Base-by-base conservation (phyloP, 2,329 filamentous ascomycete species). In the Fusarium aywerte region DNA sequence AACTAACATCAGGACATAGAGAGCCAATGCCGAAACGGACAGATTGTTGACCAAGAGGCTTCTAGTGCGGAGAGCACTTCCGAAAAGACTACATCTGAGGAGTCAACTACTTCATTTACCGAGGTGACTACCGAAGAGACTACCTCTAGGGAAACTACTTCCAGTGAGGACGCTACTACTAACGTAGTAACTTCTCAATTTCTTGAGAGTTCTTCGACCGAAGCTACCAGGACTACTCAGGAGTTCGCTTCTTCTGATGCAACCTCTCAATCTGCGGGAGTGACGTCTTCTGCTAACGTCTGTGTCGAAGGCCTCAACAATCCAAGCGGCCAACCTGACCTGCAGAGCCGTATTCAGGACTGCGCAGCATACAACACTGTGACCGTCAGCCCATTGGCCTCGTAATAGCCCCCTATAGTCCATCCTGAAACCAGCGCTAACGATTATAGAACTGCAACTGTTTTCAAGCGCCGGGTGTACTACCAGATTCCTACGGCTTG, bases 381-480 rank as follows among this genome's bases (percentile, higher is more conserved):
- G 12, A 67, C 64, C 3, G 62, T 67, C 32, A 67, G 62, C 58
- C 64, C 64, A 12, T 58, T 50, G 15, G 33, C 62, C 1, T 35
- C 55, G 64, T 67, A 56, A 58, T 31, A n/a, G 0, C 4, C 9
- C 18, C 15, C 3, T 1, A 2, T 1, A 9, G 3, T 0, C 20
- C 0, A 2, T 4, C 0, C 4, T 1, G 0, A 2, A 29, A 9
- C 23, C 2, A 5, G 11, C 0, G 9, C 20, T 61, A 3, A 47
- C 11, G 3, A 15, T 36, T 16, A 0, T 15, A 66, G 62, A 16
- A 62, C 56, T 4, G 36, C 43, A 16, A 58, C 52, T 5, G 13
- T 47, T 1, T 15, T 49, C 13, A 43, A 42, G 16, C 43, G 43
- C 5, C 23, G 39, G 3, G 7, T 67, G 4, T 57, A 25, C 1